Evolutionary conservation across 306 rosid genomes (phyloP).

Genomic region (Aeschynomene evenia): DNA sequence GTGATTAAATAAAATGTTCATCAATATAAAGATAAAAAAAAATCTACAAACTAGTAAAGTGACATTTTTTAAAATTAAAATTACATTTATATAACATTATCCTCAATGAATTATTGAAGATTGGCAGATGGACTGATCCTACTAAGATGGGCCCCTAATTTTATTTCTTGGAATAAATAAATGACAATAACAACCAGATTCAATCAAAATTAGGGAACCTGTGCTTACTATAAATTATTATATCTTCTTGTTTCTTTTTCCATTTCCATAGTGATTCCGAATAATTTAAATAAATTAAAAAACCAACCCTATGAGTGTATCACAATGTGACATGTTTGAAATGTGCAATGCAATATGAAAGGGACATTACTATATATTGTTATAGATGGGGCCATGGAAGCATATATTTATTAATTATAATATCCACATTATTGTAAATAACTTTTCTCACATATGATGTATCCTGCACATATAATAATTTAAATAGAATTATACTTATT

Average conservation of each 20-base stretch:
- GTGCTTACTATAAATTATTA: neutral
- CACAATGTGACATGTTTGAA: constrained; percentile 6
- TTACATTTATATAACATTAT: neutral
- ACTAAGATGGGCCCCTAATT: neutral
- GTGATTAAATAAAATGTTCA: no score
- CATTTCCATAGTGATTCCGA: neutral
- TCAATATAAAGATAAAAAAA: no score
- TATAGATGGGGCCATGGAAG: neutral
- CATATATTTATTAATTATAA: no score
- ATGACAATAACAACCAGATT: neutral
- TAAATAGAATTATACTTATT: no score
- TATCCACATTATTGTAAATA: no score
- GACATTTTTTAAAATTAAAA: no score
- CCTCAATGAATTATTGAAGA: neutral
- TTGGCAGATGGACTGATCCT: neutral
- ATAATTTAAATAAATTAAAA: neutral
- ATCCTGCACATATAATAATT: no score
- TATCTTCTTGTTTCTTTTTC: neutral
- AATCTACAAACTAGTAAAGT: no score
- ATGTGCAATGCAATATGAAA: neutral
- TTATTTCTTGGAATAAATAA: neutral
- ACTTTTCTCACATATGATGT: no score
- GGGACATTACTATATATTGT: neutral
- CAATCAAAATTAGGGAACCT: neutral
- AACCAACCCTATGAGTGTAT: neutral